Evolutionary conservation across 192 early-diverging fungal species (phyloP), one percentile per base, ranked within the genome.

Genomic region (Coemansia sp.): DNA sequence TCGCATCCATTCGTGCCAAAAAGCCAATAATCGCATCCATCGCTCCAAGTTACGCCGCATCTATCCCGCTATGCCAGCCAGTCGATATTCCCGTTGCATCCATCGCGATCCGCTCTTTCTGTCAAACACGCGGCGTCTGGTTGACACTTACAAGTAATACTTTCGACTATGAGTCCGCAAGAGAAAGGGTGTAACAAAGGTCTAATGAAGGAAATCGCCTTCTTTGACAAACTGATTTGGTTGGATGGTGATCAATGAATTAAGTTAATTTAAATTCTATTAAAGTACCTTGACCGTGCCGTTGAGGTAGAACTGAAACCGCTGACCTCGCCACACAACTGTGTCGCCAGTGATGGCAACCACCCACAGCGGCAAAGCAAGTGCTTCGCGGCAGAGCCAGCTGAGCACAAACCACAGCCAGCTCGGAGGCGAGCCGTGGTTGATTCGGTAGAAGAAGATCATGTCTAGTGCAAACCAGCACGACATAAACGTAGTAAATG

Each of bases 251-350:
- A 43, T 43, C 15, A 43, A 43, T 15, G 11, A 43, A 43, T 43
- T 43, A 43, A n/a, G 41, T 43, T 25, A 24, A 53, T 25, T 19
- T 53, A 25, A 53, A 23, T 9, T 49, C 32, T 56, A 56, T 22
- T 56, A 37, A 5, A 65, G 29, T 7, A 70, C 64, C n/a, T 70
- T 37, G 10, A 88, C 91, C 6, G 91, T 90, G 15, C 90, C 90
- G 51, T 86, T 83, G 19, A 83, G 57, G 23, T 80, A 64, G 48
- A 93, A 71, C 45, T 73, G 56, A 56, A 86, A 94, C n/a, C 69
- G 68, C 41, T 84, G 85, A 23, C 93, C 93, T 14, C 96, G 87
- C 96, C 96, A 98, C 27, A 88, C 85, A 6, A 98, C 91, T 5
- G 85, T 87, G 52, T 87, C 86, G 11, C 94, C 96, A 4, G 78